Evolutionary conservation across 2,329 filamentous ascomycete genomes (phyloP), one percentile per base, ranked within the genome.

Genomic region (Neurospora crassa): DNA sequence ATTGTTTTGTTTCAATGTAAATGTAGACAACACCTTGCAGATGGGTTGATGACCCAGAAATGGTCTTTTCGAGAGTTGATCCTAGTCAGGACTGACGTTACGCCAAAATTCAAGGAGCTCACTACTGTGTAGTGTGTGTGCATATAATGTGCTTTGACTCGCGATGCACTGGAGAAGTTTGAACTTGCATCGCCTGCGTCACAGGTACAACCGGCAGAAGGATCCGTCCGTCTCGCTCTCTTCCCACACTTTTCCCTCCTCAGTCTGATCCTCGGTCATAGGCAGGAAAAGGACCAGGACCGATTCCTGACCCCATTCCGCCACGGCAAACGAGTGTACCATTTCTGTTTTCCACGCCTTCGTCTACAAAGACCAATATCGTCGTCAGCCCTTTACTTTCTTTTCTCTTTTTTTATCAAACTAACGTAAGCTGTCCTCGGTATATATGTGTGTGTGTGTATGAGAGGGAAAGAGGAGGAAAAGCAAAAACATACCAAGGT

Each of bases 331-430:
- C 34, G 43, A 76, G 69, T 1, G 43, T 73, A 63, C 74, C 74
- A 42, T 72, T 72, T 10, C 71, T 67, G 69, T 76, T 76, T 18
- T 29, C 29, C 68, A 76, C 71, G 45, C 74, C 74, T 10, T 72
- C 71, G 24, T 76, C 74, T 75, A 12, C 20, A 12, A 20, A 3
- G 3, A 8, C 18, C 8, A 29, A 2, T n/a, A 43, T 40, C 5
- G 14, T 67, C 5, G 42, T 59, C 16, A 69, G 53, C 41, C 24
- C 5, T 18, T 3, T n/a, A 20, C 29, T 24, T 8, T 67, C 40
- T 67, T 20, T 43, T 67, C 29, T n/a, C n/a, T n/a, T 3, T 24
- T 5, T n/a, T 16, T 37, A 3, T 7, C 5, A 18, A 18, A 18
- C 29, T 14, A 29, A 16, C 53, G 67, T 12, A 41, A 69, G 42